Evolutionary conservation across 2,329 filamentous ascomycete species (phyloP).

Genomic region (Cryphonectria naterciae): DNA sequence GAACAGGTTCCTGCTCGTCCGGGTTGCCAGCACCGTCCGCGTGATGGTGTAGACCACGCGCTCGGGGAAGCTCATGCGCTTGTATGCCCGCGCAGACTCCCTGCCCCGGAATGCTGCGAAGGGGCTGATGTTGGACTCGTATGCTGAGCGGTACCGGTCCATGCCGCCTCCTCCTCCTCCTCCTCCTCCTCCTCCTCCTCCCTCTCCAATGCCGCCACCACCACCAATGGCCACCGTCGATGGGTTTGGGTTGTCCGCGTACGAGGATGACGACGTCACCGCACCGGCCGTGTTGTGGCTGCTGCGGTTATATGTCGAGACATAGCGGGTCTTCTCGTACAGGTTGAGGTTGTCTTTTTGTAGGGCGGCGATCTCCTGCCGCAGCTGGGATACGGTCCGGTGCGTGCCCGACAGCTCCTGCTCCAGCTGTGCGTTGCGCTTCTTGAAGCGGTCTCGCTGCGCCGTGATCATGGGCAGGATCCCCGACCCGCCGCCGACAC

Average conservation of each 20-base stretch:
- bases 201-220: constrained; percentile 52
- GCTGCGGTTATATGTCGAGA: constrained; percentile 86
- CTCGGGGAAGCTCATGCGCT: constrained; percentile 90
- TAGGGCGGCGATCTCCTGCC: constrained; percentile 87
- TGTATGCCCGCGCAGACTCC: constrained; percentile 87
- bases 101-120: constrained; percentile 96
- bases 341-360: constrained; percentile 96
- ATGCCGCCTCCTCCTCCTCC: constrained; percentile 55
- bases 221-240: constrained; percentile 67
- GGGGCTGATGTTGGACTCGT: constrained; percentile 93
- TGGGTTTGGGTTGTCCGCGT: constrained; percentile 72
- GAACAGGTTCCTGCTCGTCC: constrained; percentile 91
- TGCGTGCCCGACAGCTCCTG: constrained; percentile 86
- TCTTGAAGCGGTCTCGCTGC: constrained; percentile 97
- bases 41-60: constrained; percentile 89
- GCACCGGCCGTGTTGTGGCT: constrained; percentile 50
- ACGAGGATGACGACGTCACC: constrained; percentile 60
- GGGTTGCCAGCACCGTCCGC: constrained; percentile 84
- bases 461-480: constrained; percentile 98
- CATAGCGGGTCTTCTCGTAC: constrained; percentile 97
- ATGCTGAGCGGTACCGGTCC: constrained; percentile 87
- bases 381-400: constrained; percentile 78
- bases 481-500: constrained; percentile 68
- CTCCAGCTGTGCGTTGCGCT: constrained; percentile 89
- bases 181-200: constrained; percentile 56